Base-by-base conservation (phyloP, 2,329 filamentous ascomycete genomes). In the Pezicula neosporulosa region DNA sequence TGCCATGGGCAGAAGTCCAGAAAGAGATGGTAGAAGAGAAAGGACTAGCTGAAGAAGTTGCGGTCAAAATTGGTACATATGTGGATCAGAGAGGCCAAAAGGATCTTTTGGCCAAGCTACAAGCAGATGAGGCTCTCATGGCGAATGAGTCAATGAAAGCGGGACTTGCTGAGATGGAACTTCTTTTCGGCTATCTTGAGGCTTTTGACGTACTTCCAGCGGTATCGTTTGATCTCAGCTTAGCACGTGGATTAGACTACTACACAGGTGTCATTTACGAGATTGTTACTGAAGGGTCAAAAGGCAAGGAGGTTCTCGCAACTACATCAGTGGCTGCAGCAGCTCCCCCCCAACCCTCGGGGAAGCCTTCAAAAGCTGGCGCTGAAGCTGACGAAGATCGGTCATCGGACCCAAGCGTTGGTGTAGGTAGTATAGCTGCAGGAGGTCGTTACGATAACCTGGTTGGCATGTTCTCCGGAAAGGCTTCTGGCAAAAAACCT, bases 11-110 rank as follows among this genome's bases (percentile, higher is more conserved):
- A 30, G 91, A 96, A 57, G 93, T 97, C 48, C 85, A 86, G 68
- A 88, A 87, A 69, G 92, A 97, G 69, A 97, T 97, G 92, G 86
- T 89, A 0, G 89, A 93, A 60, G 89, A 95, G 58, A 97, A 97
- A 75, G 91, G 90, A 0, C 77, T 97, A 2, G 81, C 83, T 39
- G 75, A 77, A 21, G 85, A 82, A 13, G 82, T 93, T 28, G 93
- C 93, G 44, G 91, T 97, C 72, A 87, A 83, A 64, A 96, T 97
- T 62, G 90, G 91, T 62, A 82, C 85, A 64, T 96, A 87, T 69
- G 90, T 93, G n/a, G 78, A 86, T 52, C 78, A 80, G 58, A 94
- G 87, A 72, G 90, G 90, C 49, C 80, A 84, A 47, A 79, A 81
- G 53, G 88, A 94, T 53, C 77, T 96, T 47, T 77, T 97, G 16